These are phyloP conservation scores for Plantago coronopus DNA, from an alignment of 305 asterid species.

Conservation along the genomic window DNA sequence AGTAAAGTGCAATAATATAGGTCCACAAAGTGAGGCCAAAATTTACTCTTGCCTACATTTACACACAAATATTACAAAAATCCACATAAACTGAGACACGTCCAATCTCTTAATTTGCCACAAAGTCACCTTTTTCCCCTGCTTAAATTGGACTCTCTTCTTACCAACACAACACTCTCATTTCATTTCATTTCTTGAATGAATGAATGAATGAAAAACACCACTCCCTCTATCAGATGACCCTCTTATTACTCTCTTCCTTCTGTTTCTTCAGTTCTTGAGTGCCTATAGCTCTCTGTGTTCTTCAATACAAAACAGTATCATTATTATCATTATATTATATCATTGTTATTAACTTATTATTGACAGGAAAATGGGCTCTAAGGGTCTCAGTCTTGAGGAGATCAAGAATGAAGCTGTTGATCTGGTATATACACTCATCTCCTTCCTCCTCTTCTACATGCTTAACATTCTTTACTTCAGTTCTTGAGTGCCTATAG, in stretches of 20 bases:
- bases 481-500: too few species aligned
- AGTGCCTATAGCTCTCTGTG: not conserved
- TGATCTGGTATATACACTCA: conserved; percentile 39
- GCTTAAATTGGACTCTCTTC: conserved; percentile 2
- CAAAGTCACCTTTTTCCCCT: not conserved
- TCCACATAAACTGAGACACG: conserved; percentile 6
- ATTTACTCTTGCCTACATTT: conserved; percentile 4
- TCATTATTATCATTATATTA: too few species aligned
- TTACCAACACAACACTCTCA: too few species aligned
- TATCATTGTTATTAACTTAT: too few species aligned
- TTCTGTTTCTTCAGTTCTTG: not conserved
- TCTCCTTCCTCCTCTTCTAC: not conserved
- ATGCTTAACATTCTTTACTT: not conserved
- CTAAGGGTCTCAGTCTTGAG: conserved; percentile 46
- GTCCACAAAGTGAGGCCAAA: conserved; percentile 2
- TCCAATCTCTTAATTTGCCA: not conserved
- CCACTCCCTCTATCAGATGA: not conserved
- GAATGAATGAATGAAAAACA: not conserved
- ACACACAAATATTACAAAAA: not conserved
- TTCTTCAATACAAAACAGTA: too few species aligned
- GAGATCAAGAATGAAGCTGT: conserved; percentile 58
- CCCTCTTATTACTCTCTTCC: not conserved
- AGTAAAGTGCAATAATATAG: conserved; percentile 27
- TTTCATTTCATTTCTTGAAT: conserved; percentile 16
- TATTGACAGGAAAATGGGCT: conserved; percentile 31